Evolutionary conservation across 345 rosid species (phyloP).

Genomic region (Linum trigynum): DNA sequence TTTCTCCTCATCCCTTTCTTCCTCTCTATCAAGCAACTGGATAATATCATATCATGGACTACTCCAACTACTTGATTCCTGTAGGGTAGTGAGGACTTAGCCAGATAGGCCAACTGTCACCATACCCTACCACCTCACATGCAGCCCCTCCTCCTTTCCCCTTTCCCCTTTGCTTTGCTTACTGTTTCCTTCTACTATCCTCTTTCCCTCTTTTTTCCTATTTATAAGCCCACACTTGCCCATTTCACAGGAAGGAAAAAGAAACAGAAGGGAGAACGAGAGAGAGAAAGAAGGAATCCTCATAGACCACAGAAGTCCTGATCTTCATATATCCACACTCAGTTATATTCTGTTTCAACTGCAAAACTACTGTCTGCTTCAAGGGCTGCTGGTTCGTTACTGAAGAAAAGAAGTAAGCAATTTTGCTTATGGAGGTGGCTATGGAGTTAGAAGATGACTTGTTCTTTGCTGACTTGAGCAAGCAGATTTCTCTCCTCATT

Average conservation of each 20-base stretch:
- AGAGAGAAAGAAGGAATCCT: too few species aligned
- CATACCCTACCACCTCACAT: constrained; percentile 45
- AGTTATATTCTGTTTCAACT: not conserved
- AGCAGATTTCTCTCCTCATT: constrained; percentile 87
- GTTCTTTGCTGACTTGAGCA: constrained; percentile 85
- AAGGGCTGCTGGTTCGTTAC: constrained; percentile 1
- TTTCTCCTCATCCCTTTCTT: constrained; percentile 18
- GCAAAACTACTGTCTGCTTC: not conserved
- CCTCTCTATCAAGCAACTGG: constrained; percentile 17
- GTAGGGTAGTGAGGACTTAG: constrained; percentile 21
- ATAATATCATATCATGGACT: constrained; percentile 26
- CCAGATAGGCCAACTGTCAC: constrained; percentile 45
- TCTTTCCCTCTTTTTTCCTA: constrained; percentile 9
- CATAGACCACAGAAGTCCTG: not conserved
- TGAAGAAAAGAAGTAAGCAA: constrained; percentile 11
- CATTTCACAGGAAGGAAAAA: constrained; percentile 7
- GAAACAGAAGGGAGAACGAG: not conserved
- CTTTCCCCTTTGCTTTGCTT: constrained; percentile 11
- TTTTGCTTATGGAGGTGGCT: constrained; percentile 6
- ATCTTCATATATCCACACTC: not conserved
- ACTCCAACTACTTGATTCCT: constrained; percentile 27
- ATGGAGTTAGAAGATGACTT: constrained; percentile 85
- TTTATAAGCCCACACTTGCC: constrained; percentile 23
- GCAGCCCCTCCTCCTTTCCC: constrained; percentile 16
- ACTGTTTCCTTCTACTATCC: not conserved